phyloP scores from a whole-genome alignment of 169 alveolate species.

The Cyclospora cayetanensis region DNA sequence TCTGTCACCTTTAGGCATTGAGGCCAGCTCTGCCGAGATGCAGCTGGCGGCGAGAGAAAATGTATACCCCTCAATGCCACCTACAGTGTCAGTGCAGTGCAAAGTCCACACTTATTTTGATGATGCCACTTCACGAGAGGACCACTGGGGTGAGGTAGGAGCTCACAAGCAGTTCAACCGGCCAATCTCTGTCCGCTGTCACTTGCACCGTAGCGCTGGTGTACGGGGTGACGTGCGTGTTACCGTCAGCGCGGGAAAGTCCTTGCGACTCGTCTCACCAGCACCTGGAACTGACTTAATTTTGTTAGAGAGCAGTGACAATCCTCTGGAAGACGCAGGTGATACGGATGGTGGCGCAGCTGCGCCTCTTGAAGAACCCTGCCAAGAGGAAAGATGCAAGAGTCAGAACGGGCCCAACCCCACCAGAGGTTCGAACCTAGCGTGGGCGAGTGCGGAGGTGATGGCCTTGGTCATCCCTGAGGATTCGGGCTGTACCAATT shows the following conservation, averaged over 20 bases:
- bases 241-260: neutral
- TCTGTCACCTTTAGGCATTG: neutral
- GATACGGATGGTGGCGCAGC: neutral
- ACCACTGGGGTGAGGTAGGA: too few relatives aligned
- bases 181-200: conserved; percentile 27
- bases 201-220: neutral
- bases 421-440: neutral
- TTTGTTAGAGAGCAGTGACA: neutral
- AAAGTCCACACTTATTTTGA: conserved; percentile 2
- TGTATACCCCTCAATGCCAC: neutral
- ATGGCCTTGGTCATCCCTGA: neutral
- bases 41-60: neutral
- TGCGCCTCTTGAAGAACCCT: neutral
- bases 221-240: neutral
- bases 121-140: neutral
- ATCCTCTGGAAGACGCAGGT: too few relatives aligned
- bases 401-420: neutral
- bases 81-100: conserved; percentile 47
- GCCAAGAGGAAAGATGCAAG: neutral
- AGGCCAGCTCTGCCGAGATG: neutral
- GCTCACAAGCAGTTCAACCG: neutral
- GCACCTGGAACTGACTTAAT: neutral
- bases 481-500: neutral
- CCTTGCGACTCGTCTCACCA: conserved; percentile 2
- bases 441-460: neutral